Evolutionary conservation across 2,329 filamentous ascomycete species (phyloP).

Genomic region (Aspergillus sergii): DNA sequence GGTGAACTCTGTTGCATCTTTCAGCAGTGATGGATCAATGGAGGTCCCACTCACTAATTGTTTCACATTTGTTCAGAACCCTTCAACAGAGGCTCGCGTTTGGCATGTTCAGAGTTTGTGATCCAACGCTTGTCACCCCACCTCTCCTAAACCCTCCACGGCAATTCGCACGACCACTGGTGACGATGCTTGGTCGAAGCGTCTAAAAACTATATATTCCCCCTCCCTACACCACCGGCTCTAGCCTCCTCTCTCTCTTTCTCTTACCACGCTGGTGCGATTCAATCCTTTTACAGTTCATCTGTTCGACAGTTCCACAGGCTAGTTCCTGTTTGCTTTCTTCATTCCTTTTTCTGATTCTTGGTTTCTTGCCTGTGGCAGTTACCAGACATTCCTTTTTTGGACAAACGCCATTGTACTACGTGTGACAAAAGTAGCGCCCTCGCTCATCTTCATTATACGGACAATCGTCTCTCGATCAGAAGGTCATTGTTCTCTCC

Average conservation of each 20-base stretch:
- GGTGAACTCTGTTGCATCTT: slow-evolving; percentile 1
- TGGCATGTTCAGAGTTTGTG: not conserved
- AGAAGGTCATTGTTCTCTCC: not conserved
- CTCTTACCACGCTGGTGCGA: slow-evolving; percentile 28
- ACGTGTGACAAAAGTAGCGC: slow-evolving; percentile 1
- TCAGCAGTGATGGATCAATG: slow-evolving; percentile 1
- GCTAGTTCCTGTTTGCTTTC: slow-evolving; percentile 40
- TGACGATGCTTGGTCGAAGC: not conserved
- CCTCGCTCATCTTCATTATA: slow-evolving; percentile 4
- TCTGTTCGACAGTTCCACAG: slow-evolving; percentile 33
- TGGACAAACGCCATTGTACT: slow-evolving; percentile 7
- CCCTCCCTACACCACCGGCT: slow-evolving; percentile 17
- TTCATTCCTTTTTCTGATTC: slow-evolving; percentile 22
- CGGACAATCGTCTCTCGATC: slow-evolving; percentile 3
- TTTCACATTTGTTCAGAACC: slow-evolving; percentile 1
- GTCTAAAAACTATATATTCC: slow-evolving; percentile 20
- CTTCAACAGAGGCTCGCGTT: not conserved
- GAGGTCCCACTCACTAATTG: not conserved
- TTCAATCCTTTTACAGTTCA: slow-evolving; percentile 24
- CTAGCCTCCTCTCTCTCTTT: slow-evolving; percentile 15
- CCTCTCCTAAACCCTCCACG: not conserved
- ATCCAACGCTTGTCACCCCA: slow-evolving; percentile 4
- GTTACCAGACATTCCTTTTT: slow-evolving; percentile 32
- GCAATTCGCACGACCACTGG: not conserved
- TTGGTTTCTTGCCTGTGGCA: slow-evolving; percentile 38